Conservation (phyloP, 768 basidiomycete genomes). For the Mycena alexandri region DNA sequence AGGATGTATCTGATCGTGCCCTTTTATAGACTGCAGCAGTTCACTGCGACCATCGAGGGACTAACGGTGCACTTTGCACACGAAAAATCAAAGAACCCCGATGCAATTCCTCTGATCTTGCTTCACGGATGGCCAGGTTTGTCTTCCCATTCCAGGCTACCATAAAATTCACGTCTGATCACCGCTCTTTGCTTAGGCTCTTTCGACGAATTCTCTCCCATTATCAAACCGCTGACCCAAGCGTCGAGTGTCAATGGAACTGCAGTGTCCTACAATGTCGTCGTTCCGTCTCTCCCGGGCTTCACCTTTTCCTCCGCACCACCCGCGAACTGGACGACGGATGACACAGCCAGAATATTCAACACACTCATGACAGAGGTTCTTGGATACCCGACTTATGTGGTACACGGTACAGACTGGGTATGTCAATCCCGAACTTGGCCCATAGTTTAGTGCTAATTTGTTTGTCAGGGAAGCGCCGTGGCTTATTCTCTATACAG, state of each 20-base stretch:
- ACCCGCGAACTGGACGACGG: slow-evolving; percentile 34
- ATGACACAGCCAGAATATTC: slow-evolving; percentile 43
- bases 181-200: slow-evolving; percentile 3
- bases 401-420: slow-evolving; percentile 43
- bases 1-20: not conserved
- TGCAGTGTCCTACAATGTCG: slow-evolving; percentile 21
- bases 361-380: slow-evolving; percentile 44
- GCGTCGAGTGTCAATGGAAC: not conserved
- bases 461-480: not conserved
- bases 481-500: slow-evolving; percentile 19
- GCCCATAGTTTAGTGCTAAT: not conserved
- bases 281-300: slow-evolving; percentile 34
- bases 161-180: not conserved
- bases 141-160: too few species aligned
- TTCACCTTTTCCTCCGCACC: slow-evolving; percentile 38
- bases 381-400: slow-evolving; percentile 41
- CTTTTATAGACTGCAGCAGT: slow-evolving; percentile 19
- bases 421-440: slow-evolving; percentile 12
- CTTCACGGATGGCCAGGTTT: slow-evolving; percentile 33
- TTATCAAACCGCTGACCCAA: slow-evolving; percentile 11
- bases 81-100: slow-evolving; percentile 7
- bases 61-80: slow-evolving; percentile 19
- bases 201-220: slow-evolving; percentile 15
- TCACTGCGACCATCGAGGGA: slow-evolving; percentile 34
- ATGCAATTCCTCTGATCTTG: slow-evolving; percentile 21